A percentile compares a stretch with the other conserved stretches of the same genome.
Evolutionary conservation across 331 rosid genomes (phyloP).

Genomic region (Telfairia occidentalis): DNA sequence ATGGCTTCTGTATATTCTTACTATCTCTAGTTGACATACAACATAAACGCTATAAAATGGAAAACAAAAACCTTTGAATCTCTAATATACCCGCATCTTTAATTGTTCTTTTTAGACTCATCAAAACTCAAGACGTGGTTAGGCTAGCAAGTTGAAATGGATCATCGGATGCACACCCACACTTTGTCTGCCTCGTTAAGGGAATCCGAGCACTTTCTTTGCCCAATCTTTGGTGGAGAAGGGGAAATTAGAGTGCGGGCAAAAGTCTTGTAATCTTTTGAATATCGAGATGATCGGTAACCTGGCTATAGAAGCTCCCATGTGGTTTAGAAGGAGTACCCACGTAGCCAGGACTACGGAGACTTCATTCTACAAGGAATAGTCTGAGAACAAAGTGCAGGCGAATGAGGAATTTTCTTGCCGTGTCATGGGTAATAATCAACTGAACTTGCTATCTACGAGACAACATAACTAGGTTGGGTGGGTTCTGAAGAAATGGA

Average conservation of each 20-base stretch:
- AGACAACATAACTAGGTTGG: no score
- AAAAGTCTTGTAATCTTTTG: neutral
- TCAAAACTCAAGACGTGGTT: neutral
- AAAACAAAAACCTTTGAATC: neutral
- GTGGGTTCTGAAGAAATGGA: no score
- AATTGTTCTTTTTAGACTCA: neutral
- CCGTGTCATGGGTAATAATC: no score
- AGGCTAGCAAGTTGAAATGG: neutral
- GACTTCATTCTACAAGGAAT: no score
- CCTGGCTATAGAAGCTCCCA: no score
- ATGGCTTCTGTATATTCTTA: neutral
- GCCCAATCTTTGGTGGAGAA: neutral
- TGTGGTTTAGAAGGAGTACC: no score
- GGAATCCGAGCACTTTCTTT: neutral
- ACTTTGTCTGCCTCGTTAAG: neutral
- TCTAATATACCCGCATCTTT: neutral
- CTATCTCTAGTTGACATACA: neutral
- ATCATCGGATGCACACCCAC: neutral
- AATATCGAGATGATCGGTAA: neutral
- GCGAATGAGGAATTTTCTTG: no score
- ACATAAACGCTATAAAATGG: neutral
- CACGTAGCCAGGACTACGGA: no score
- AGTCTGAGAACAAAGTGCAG: no score
- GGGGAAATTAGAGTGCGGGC: neutral
- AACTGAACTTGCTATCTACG: no score